A percentile compares a stretch with the other conserved stretches of the same genome.
Conservation (phyloP, 2,329 filamentous ascomycete species). For the Epichloe bromicola region DNA sequence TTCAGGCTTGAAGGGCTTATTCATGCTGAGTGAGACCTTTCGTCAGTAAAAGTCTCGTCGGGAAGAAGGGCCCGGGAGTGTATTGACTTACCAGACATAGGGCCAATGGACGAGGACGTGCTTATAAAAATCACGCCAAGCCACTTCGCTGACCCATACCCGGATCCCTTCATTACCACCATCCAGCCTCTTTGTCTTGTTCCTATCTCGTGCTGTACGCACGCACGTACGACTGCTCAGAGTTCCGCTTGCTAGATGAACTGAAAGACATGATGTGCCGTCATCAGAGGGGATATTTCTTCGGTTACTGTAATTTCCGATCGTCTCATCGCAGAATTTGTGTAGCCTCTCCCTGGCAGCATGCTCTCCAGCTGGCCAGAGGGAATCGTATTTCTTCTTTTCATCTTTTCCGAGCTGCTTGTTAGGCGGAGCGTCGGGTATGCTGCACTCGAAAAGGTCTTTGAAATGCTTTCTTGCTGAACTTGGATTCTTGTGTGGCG, state of each 20-base stretch:
- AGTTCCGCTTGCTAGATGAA: conserved; percentile 58
- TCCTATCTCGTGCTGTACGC: conserved; percentile 45
- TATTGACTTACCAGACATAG: conserved; percentile 50
- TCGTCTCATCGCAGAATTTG: conserved; percentile 54
- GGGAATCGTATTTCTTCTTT: conserved; percentile 36
- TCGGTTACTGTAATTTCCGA: conserved; percentile 45
- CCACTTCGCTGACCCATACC: conserved; percentile 70
- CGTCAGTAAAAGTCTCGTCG: not conserved
- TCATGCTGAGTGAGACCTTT: conserved; percentile 28
- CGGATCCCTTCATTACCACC: conserved; percentile 52
- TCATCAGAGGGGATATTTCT: conserved; percentile 54
- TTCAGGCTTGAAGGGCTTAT: conserved; percentile 61
- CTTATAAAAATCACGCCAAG: conserved; percentile 81
- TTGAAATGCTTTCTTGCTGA: conserved; percentile 30
- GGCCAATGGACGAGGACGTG: conserved; percentile 80
- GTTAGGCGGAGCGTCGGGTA: conserved; percentile 49
- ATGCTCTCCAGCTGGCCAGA: conserved; percentile 68
- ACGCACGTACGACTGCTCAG: conserved; percentile 56
- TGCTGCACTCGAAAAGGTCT: conserved; percentile 43
- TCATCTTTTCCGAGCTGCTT: conserved; percentile 50
- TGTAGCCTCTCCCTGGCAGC: conserved; percentile 52
- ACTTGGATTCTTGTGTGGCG: conserved; percentile 24
- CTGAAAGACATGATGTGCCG: conserved; percentile 55
- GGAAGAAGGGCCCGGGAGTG: not conserved
- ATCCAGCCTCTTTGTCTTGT: conserved; percentile 53